phyloP scores from a whole-genome alignment of 2,329 filamentous ascomycete genomes.

The Verticillium zaregamsianum region DNA sequence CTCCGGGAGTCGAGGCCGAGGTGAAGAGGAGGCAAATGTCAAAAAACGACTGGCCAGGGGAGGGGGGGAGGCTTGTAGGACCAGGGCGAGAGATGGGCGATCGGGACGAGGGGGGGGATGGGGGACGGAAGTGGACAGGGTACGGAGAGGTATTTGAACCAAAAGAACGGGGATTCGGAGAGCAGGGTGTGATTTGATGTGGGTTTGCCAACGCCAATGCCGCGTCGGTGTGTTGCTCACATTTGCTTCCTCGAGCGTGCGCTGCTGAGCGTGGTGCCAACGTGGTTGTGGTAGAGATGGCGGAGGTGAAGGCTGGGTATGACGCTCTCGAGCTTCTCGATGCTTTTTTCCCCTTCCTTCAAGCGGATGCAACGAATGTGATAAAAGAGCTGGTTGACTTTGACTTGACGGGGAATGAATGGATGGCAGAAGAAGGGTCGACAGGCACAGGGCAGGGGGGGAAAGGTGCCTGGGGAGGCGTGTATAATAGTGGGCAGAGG shows the following conservation, averaged over 20 bases:
- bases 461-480: background rate
- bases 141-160: constrained; percentile 26
- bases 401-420: background rate
- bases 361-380: background rate
- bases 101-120: constrained; percentile 22
- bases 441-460: background rate
- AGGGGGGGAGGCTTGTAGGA: background rate
- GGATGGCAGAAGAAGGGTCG: background rate
- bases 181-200: constrained; percentile 28
- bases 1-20: background rate
- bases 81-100: constrained; percentile 3
- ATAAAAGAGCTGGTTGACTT: background rate
- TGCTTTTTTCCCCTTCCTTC: background rate
- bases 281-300: background rate
- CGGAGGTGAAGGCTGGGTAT: background rate
- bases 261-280: background rate
- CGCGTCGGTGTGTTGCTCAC: background rate
- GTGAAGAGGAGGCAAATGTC: background rate
- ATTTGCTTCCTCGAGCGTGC: background rate
- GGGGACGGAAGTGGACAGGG: constrained; percentile 15
- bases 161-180: constrained; percentile 25
- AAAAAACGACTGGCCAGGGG: background rate
- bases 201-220: constrained; percentile 20
- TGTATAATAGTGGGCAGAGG: background rate
- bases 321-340: background rate